Evolutionary conservation across 1,284 basidiomycete species (phyloP), one percentile per base, ranked within the genome.

Genomic region (Fomes fomentarius): DNA sequence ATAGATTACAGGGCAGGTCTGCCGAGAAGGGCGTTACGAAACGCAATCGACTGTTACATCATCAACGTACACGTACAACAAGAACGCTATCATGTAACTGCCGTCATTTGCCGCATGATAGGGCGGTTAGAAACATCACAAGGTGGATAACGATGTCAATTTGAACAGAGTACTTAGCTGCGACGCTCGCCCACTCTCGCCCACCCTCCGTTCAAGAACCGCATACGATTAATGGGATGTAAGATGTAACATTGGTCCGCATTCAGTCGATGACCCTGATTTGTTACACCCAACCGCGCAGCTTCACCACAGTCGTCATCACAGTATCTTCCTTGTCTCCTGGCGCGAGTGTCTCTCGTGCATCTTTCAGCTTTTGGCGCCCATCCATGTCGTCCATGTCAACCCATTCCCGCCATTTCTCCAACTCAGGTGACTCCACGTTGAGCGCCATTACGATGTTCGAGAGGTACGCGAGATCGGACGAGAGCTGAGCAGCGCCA

Each of bases 361-460:
- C 71, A 34, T 68, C 71, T 41, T 74, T 73, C 25, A 67, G 62
- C 62, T 66, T 71, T 56, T 69, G 73, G 57, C 69, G 75, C 8
- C 83, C 79, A 34, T 79, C 82, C 25, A 82, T 82, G 42, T 87
- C 82, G 33, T 81, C 80, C 70, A 89, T 68, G 42, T 81, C 83
- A 15, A 81, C 76, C 51, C 76, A 84, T 51, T 82, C 80, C 66
- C 80, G 85, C 93, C 92, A 95, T 62, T 75, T 76, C 57, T 89
- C 87, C 33, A 95, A 72, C 31, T 85, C 85, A 2, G 82, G 80
- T 68, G 80, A 87, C 61, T 95, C 92, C 4, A 96, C 91, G 64
- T 96, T 94, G 47, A 98, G 77, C 21, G 94, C 94, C 31, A 87
- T 78, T n/a, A 95, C 89, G 37, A 98, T 94, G 65, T 96, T 97